phyloP scores from a whole-genome alignment of 805 yeast genomes.

The Wickerhamomyces strasburgensis region DNA sequence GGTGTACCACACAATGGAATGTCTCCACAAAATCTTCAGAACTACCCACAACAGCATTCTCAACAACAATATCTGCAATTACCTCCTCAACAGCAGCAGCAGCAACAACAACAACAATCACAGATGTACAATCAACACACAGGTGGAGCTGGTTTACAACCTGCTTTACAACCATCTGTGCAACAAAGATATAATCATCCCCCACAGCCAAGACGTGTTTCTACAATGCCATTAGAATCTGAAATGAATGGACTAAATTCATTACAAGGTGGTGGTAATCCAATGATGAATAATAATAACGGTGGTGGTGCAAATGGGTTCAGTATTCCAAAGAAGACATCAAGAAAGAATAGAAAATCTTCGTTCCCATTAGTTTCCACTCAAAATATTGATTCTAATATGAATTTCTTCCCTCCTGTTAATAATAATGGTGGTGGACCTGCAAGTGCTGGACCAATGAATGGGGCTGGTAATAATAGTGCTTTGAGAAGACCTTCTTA shows the following conservation, averaged over 20 bases:
- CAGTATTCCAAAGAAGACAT: slow-evolving; percentile 30
- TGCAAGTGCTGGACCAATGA: slow-evolving; percentile 4
- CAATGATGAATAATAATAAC: slow-evolving; percentile 9
- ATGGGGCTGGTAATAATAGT: too few relatives aligned
- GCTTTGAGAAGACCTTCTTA: not conserved
- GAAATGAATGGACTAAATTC: slow-evolving; percentile 10
- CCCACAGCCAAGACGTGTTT: slow-evolving; percentile 24
- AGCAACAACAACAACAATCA: slow-evolving; percentile 4
- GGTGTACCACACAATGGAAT: too few relatives aligned
- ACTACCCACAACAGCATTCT: slow-evolving; percentile 8
- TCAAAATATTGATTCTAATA: slow-evolving; percentile 4
- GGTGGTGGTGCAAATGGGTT: slow-evolving; percentile 9
- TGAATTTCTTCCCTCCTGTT: slow-evolving; percentile 5
- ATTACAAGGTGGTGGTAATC: too few relatives aligned
- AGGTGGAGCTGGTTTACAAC: too few relatives aligned
- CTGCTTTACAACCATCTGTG: not conserved
- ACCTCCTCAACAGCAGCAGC: slow-evolving; percentile 14
- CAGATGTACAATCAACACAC: slow-evolving; percentile 3
- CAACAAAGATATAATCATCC: slow-evolving; percentile 2
- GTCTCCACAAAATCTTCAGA: slow-evolving; percentile 1
- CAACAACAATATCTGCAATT: slow-evolving; percentile 9
- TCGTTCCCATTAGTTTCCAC: slow-evolving; percentile 24
- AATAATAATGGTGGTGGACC: slow-evolving; percentile 6
- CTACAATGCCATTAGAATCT: slow-evolving; percentile 22
- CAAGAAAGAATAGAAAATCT: slow-evolving; percentile 42